phyloP scores from a whole-genome alignment of 805 yeast genomes.

The Ogataea dorogensis region DNA sequence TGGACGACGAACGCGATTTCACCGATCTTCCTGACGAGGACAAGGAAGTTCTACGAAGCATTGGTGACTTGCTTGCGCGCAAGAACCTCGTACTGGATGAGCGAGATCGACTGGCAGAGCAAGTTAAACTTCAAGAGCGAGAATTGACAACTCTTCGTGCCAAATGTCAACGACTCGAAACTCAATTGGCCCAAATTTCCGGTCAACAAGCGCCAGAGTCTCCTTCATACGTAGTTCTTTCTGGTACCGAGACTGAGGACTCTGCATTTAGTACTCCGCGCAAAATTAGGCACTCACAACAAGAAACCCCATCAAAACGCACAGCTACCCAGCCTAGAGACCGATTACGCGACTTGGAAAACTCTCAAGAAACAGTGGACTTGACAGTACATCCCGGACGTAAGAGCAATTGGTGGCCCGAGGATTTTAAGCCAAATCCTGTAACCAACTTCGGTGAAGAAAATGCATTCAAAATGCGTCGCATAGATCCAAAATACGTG shows the following conservation, averaged over 20 bases:
- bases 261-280: slow-evolving; percentile 9
- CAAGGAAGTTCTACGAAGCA: not conserved
- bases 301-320: slow-evolving; percentile 3
- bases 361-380: slow-evolving; percentile 17
- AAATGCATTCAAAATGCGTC: slow-evolving; percentile 24
- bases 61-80: slow-evolving; percentile 1
- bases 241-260: slow-evolving; percentile 20
- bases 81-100: not conserved
- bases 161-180: slow-evolving; percentile 1
- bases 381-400: slow-evolving; percentile 28
- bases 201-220: not conserved
- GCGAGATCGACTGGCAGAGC: not conserved
- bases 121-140: not conserved
- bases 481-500: slow-evolving; percentile 15
- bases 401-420: slow-evolving; percentile 35
- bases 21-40: not conserved
- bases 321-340: slow-evolving; percentile 12
- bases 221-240: slow-evolving; percentile 8
- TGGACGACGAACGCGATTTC: not conserved
- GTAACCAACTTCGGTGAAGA: slow-evolving; percentile 19
- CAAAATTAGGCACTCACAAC: slow-evolving; percentile 7
- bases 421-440: slow-evolving; percentile 37
- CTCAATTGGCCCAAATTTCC: not conserved
- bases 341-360: slow-evolving; percentile 9
- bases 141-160: slow-evolving; percentile 1